A percentile compares a stretch with the other conserved stretches of the same genome.
These are phyloP conservation scores for Saturnispora sanitii DNA, from an alignment of 805 yeast species.

Conservation along the genomic window DNA sequence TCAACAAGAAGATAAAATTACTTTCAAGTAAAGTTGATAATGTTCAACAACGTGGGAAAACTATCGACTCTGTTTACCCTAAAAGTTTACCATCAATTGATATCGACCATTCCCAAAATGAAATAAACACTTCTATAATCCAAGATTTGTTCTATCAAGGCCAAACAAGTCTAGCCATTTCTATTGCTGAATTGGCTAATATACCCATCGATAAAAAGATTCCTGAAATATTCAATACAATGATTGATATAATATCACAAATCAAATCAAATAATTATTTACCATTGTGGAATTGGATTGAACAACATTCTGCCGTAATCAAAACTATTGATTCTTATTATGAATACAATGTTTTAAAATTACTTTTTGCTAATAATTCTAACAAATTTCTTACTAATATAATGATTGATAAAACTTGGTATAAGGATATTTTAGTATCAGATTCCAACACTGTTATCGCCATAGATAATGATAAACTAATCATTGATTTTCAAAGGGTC, in stretches of 20 bases:
- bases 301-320: not conserved
- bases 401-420: too few relatives aligned
- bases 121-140: slow-evolving; percentile 15
- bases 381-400: too few relatives aligned
- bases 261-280: not conserved
- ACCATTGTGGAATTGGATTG: slow-evolving; percentile 2
- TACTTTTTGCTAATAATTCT: too few relatives aligned
- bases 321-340: slow-evolving; percentile 1
- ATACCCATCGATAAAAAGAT: not conserved
- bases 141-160: slow-evolving; percentile 27
- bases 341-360: slow-evolving; percentile 1
- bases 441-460: not conserved
- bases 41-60: slow-evolving; percentile 3
- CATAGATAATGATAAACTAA: not conserved
- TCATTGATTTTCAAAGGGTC: not conserved
- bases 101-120: not conserved
- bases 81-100: not conserved
- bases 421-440: too few relatives aligned
- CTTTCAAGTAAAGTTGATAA: slow-evolving; percentile 7
- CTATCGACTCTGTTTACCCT: slow-evolving; percentile 1
- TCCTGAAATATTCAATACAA: slow-evolving; percentile 1
- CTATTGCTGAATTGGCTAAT: not conserved
- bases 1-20: slow-evolving; percentile 17
- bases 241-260: not conserved
- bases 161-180: slow-evolving; percentile 18